These are phyloP conservation scores for Metschnikowia henanensis DNA, from an alignment of 805 yeast species.

Conservation along the genomic window DNA sequence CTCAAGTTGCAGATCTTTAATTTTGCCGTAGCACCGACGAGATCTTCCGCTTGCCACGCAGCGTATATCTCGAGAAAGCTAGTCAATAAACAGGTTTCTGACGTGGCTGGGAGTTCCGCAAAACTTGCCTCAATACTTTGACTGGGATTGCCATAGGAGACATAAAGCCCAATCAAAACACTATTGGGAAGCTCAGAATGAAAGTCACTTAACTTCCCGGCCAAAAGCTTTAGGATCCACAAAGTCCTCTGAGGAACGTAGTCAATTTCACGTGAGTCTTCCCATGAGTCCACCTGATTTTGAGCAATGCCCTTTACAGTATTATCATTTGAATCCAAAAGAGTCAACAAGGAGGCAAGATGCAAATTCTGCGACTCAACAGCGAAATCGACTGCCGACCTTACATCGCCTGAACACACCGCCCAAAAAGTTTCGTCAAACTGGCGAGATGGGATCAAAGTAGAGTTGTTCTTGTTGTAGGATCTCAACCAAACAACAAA, in stretches of 20 bases:
- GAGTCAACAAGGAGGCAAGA: constrained; percentile 65
- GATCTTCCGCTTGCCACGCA: constrained; percentile 5
- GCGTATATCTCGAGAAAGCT: constrained; percentile 22
- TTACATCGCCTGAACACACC: constrained; percentile 55
- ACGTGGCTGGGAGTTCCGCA: not conserved
- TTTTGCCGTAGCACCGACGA: constrained; percentile 8
- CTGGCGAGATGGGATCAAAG: constrained; percentile 27
- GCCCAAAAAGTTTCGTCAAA: constrained; percentile 52
- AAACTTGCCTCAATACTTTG: constrained; percentile 11
- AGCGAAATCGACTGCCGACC: constrained; percentile 63
- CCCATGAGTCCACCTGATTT: constrained; percentile 70
- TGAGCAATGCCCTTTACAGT: constrained; percentile 55
- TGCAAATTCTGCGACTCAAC: constrained; percentile 63
- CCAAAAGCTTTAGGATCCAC: constrained; percentile 62
- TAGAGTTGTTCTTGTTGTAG: constrained; percentile 27
- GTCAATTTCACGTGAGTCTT: constrained; percentile 35
- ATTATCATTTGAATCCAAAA: constrained; percentile 69
- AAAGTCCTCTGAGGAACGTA: constrained; percentile 54
- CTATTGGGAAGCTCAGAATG: constrained; percentile 62
- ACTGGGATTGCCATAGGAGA: constrained; percentile 59
- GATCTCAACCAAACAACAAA: constrained; percentile 59
- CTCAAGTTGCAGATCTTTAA: constrained; percentile 25
- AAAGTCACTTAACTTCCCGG: constrained; percentile 48
- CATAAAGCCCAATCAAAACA: constrained; percentile 52
- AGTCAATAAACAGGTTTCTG: constrained; percentile 1